Conservation (phyloP, 768 basidiomycete species). For the Calocera cornea region DNA sequence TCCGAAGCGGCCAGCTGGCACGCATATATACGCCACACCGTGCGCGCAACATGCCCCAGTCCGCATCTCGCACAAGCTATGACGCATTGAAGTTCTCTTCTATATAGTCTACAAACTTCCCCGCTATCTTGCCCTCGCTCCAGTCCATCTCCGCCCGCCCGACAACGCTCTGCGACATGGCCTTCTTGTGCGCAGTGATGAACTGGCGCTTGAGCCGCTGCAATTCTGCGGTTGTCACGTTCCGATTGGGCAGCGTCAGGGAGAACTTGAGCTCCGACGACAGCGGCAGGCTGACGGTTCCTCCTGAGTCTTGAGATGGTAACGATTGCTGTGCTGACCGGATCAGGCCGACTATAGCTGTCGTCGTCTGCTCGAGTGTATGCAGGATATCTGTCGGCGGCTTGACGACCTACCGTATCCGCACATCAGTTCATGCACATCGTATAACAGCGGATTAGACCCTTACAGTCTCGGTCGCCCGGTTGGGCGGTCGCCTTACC, state of each 20-base stretch:
- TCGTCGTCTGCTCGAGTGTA: constrained; percentile 65
- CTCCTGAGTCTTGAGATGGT: constrained; percentile 35
- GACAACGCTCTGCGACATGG: constrained; percentile 66
- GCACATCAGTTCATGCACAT: not conserved
- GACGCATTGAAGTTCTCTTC: constrained; percentile 32
- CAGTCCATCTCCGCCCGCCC: constrained; percentile 68
- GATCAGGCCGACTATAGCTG: constrained; percentile 55
- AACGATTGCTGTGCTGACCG: constrained; percentile 42
- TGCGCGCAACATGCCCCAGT: not conserved
- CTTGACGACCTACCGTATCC: constrained; percentile 55
- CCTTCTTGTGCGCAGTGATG: constrained; percentile 77
- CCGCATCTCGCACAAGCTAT: not conserved
- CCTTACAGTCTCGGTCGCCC: constrained; percentile 61
- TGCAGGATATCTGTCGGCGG: constrained; percentile 82
- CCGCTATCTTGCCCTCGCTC: constrained; percentile 54
- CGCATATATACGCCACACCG: no score
- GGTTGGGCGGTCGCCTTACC: constrained; percentile 73
- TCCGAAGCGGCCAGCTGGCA: no score
- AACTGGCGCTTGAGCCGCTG: constrained; percentile 87
- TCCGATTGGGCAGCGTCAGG: constrained; percentile 53
- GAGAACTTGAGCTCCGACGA: constrained; percentile 29
- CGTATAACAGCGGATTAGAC: not conserved
- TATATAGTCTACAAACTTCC: constrained; percentile 56
- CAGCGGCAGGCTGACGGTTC: constrained; percentile 39
- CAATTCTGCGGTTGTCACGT: constrained; percentile 70